Base-by-base conservation (phyloP, 2,329 filamentous ascomycete genomes). In the Zelopaecilomyces penicillatus region DNA sequence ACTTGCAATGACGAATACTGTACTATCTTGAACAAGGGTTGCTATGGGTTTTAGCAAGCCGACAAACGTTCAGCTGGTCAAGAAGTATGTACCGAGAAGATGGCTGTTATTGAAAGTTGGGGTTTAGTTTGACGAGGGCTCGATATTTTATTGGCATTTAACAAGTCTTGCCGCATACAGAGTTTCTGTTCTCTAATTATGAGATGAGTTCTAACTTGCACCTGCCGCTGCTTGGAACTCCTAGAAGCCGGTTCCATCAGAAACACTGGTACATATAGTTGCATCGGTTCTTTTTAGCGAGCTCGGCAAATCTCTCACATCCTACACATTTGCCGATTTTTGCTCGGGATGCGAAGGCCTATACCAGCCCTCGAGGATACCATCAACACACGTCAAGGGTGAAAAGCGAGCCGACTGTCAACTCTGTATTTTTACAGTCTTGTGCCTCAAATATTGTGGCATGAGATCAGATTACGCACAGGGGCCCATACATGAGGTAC, bases 281-380 rank as follows among this genome's bases (percentile, higher is more conserved):
- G 76, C 81, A 39, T 62, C 67, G 37, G 64, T 78, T 19, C 71
- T 87, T 38, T 66, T 71, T 34, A 63, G 62, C 26, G 65, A 74
- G 36, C 70, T 83, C 10, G 69, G 70, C 32, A 48, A 57, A 5
- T 57, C 66, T 28, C 65, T 78, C 1, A 64, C 69, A 12, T 62
- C 67, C 2, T 80, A 83, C 61, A 79, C 75, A 12, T 80, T 85
- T 53, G 74, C 89, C 49, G 85, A 90, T 65, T 86, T 88, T 62
- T 87, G 84, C 60, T 82, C 84, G 3, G 85, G 85, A 42, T 81
- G 75, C 10, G 85, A 85, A 35, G 85, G 0, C 83, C 83, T 1
- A 86, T 80, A 2, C 82, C 81, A 0, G 68, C 66, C 34, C 79
- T 86, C 41, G 82, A 84, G 60, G 67, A 65, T 8, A 65, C 73